Conservation (phyloP, 805 yeast genomes). For the Wickerhamiella sorbophila region DNA sequence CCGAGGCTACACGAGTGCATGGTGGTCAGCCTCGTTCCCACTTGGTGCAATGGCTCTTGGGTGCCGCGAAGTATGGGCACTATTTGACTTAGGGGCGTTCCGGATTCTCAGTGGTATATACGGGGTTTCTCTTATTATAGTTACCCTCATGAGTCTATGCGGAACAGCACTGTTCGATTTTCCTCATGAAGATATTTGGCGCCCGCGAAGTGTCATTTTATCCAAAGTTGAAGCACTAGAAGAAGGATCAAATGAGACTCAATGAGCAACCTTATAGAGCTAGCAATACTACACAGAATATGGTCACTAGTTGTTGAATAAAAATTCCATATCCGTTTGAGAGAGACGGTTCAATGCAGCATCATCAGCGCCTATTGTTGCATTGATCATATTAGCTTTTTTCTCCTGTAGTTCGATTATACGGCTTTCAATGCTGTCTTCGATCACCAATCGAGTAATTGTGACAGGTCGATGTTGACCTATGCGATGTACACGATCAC, state of each 20-base stretch:
- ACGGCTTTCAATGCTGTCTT: constrained; percentile 92
- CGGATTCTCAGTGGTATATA: too few relatives aligned
- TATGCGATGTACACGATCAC: constrained; percentile 95
- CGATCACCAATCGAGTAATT: constrained; percentile 84
- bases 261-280: not conserved
- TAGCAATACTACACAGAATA: not conserved
- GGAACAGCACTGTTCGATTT: not conserved
- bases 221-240: too few relatives aligned
- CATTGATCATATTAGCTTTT: constrained; percentile 96
- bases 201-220: too few relatives aligned
- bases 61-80: too few relatives aligned
- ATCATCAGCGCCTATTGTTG: constrained; percentile 87
- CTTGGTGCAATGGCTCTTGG: too few relatives aligned
- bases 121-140: not conserved
- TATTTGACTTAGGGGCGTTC: too few relatives aligned
- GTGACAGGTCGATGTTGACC: constrained; percentile 92
- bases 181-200: too few relatives aligned
- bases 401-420: constrained; percentile 93
- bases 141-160: not conserved
- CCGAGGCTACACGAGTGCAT: too few relatives aligned
- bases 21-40: too few relatives aligned
- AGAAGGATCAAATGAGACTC: too few relatives aligned
- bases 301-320: constrained; percentile 55
- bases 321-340: constrained; percentile 87
- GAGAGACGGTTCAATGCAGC: constrained; percentile 79